Conservation (phyloP, 2,329 filamentous ascomycete species). For the Xylaria sp. region DNA sequence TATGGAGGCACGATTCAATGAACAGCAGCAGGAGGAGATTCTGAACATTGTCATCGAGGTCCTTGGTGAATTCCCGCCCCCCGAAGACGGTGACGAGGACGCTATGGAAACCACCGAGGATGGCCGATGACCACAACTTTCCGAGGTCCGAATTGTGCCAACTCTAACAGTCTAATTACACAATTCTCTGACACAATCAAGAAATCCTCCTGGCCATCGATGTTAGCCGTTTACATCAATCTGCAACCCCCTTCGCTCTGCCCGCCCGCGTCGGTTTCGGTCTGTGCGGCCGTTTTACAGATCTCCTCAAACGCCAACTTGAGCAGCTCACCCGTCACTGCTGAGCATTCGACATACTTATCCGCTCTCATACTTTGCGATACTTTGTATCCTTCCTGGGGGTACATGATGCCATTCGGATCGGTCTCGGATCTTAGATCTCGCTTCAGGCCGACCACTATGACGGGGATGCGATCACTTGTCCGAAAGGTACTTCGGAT, state of each 20-base stretch:
- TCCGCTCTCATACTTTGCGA: conserved; percentile 69
- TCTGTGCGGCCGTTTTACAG: conserved; percentile 64
- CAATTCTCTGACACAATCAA: background rate
- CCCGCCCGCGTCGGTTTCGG: conserved; percentile 57
- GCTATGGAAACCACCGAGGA: conserved; percentile 51
- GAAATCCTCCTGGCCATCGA: background rate
- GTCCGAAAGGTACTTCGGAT: conserved; percentile 59
- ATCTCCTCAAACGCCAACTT: conserved; percentile 69
- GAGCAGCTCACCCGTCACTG: conserved; percentile 67
- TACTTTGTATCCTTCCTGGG: conserved; percentile 67
- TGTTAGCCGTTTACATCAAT: conserved; percentile 33
- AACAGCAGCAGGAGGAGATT: conserved; percentile 68
- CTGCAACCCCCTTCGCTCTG: conserved; percentile 66
- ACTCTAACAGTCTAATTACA: background rate
- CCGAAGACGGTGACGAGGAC: conserved; percentile 49
- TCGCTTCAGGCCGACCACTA: conserved; percentile 69
- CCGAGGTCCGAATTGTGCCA: background rate
- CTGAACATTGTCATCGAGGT: conserved; percentile 66
- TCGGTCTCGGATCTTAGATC: conserved; percentile 67
- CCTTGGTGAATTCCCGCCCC: conserved; percentile 62
- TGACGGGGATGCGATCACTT: conserved; percentile 61
- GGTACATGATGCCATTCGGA: conserved; percentile 69
- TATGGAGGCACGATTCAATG: conserved; percentile 67
- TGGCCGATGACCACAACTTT: conserved; percentile 22
- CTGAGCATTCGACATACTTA: conserved; percentile 72